These are phyloP conservation scores for Coemansia aciculifera DNA, from an alignment of 192 early-diverging fungal genomes.

Conservation along the genomic window DNA sequence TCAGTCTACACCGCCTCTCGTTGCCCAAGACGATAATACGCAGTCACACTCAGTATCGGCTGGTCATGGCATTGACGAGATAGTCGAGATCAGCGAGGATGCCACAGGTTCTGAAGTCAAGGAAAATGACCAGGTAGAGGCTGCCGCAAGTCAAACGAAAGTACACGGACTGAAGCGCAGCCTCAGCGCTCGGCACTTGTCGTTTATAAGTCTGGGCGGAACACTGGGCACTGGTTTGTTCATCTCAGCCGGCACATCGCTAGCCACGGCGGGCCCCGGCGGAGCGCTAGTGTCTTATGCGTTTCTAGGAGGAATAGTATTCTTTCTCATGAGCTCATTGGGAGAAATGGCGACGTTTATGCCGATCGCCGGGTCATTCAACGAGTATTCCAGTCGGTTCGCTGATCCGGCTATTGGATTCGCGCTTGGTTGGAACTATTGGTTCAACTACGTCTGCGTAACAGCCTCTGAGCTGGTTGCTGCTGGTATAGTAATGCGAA, in stretches of 20 bases:
- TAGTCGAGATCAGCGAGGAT: conserved; percentile 4
- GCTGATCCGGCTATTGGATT: conserved; percentile 79
- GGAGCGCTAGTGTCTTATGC: conserved; percentile 80
- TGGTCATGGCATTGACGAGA: neutral
- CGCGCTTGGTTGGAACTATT: conserved; percentile 73
- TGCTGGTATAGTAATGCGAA: conserved; percentile 75
- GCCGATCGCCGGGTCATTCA: conserved; percentile 80
- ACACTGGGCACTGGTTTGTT: conserved; percentile 85
- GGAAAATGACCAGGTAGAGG: neutral
- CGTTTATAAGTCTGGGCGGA: conserved; percentile 77
- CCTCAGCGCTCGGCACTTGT: conserved; percentile 69
- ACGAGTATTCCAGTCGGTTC: conserved; percentile 74
- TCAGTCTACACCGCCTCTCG: neutral
- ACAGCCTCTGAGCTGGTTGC: conserved; percentile 82
- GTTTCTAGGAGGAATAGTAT: conserved; percentile 68
- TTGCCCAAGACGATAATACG: neutral
- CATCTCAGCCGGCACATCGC: conserved; percentile 71
- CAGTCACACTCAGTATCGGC: neutral
- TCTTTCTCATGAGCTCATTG: conserved; percentile 74
- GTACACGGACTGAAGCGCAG: conserved; percentile 56
- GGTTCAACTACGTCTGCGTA: conserved; percentile 68
- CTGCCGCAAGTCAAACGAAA: neutral
- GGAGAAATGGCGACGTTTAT: conserved; percentile 86
- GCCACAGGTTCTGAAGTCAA: neutral
- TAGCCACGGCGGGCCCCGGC: conserved; percentile 76